These are phyloP conservation scores for Alternaria solani DNA, from an alignment of 2,329 filamentous ascomycete species.

Conservation along the genomic window DNA sequence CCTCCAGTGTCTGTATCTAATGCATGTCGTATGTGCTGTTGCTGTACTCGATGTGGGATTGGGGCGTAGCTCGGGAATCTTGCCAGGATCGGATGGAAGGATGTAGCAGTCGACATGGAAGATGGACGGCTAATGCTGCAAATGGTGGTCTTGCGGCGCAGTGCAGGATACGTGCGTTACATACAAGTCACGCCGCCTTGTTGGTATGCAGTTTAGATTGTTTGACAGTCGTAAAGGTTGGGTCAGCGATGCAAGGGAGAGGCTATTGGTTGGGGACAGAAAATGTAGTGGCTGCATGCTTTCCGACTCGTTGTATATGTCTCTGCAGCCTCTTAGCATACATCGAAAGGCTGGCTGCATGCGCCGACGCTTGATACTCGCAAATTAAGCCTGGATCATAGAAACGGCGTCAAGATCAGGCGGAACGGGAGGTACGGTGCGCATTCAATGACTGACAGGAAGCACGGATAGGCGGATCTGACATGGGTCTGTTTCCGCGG, in stretches of 20 bases:
- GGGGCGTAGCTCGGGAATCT: conserved; percentile 14
- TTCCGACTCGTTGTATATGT: conserved; percentile 5
- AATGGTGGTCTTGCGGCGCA: neutral
- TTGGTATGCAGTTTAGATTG: conserved; percentile 12
- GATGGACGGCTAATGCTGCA: conserved; percentile 15
- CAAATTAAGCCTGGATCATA: conserved; percentile 6
- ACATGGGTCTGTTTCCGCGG: conserved; percentile 12
- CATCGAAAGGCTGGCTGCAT: neutral
- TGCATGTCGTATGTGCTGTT: neutral
- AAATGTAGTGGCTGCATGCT: conserved; percentile 14
- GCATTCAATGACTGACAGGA: conserved; percentile 12
- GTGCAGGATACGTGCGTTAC: conserved; percentile 11
- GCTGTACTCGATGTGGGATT: neutral
- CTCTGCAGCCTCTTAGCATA: neutral
- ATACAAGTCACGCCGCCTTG: conserved; percentile 14
- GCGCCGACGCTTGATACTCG: conserved; percentile 2
- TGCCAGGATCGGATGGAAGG: conserved; percentile 16
- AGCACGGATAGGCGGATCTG: conserved; percentile 13
- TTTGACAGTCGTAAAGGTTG: conserved; percentile 3
- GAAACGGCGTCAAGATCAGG: conserved; percentile 8
- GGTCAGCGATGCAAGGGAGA: neutral
- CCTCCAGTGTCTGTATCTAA: neutral
- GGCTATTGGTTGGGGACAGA: conserved; percentile 1
- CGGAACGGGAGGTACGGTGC: conserved; percentile 23
- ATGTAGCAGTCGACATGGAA: conserved; percentile 7